These are phyloP conservation scores for Flammula alnicola DNA, from an alignment of 1,284 basidiomycete genomes.

Conservation along the genomic window DNA sequence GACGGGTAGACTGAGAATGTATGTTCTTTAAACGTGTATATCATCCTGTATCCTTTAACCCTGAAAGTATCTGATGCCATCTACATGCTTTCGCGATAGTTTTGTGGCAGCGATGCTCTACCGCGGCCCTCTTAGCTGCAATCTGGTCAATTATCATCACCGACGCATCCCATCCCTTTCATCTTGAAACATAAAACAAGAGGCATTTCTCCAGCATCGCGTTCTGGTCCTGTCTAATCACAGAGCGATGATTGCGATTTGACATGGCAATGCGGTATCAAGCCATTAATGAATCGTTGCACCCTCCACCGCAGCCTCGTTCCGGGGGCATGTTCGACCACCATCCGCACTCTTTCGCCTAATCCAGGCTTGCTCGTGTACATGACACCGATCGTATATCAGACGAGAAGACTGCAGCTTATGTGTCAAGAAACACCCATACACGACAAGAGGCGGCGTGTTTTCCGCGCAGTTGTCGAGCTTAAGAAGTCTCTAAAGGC, in stretches of 20 bases:
- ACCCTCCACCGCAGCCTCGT: constrained; percentile 30
- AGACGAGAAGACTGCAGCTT: constrained; percentile 26
- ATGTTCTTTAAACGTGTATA: constrained; percentile 26
- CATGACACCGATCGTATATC: constrained; percentile 35
- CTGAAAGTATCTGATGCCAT: constrained; percentile 16
- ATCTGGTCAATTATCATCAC: too few species aligned
- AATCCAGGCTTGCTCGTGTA: constrained; percentile 28
- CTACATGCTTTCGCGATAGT: constrained; percentile 15
- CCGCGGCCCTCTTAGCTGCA: neutral
- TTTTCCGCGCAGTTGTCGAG: constrained; percentile 33
- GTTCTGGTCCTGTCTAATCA: constrained; percentile 2
- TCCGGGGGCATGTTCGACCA: constrained; percentile 32
- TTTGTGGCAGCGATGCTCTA: neutral
- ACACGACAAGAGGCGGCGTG: constrained; percentile 36
- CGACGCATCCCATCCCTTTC: too few species aligned
- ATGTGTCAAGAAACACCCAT: constrained; percentile 29
- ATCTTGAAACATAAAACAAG: too few species aligned
- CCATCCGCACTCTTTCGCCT: constrained; percentile 10
- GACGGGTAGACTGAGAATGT: constrained; percentile 19
- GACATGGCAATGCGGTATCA: constrained; percentile 19
- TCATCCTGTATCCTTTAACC: constrained; percentile 24
- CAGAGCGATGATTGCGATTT: constrained; percentile 5
- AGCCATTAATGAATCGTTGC: constrained; percentile 14
- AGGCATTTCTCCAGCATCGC: neutral
- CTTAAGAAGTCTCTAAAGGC: constrained; percentile 36